phyloP scores from a whole-genome alignment of 2,329 filamentous ascomycete species.

The Colletotrichum magnum region DNA sequence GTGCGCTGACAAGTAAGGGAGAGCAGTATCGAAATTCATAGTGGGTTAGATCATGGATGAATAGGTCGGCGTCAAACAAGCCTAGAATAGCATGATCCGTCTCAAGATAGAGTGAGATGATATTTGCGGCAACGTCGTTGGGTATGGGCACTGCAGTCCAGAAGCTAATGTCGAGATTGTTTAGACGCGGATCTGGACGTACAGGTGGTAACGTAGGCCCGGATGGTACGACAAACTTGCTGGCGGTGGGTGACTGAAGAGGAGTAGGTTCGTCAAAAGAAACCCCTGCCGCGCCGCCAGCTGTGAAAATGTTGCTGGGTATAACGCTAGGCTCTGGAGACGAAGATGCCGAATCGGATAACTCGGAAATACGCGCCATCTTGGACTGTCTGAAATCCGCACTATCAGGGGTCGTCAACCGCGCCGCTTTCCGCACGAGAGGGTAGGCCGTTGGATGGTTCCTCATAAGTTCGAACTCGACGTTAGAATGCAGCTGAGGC shows the following conservation, averaged over 20 bases:
- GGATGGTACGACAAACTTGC: slow-evolving; percentile 36
- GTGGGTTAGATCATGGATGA: slow-evolving; percentile 50
- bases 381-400: slow-evolving; percentile 25
- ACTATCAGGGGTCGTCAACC: not conserved
- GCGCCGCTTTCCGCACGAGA: slow-evolving; percentile 6
- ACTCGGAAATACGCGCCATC: slow-evolving; percentile 13
- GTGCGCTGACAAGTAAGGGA: slow-evolving; percentile 51
- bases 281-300: not conserved
- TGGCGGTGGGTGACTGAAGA: slow-evolving; percentile 37
- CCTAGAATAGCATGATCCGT: slow-evolving; percentile 57
- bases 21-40: slow-evolving; percentile 49
- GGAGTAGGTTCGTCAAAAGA: not conserved
- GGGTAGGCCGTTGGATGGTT: slow-evolving; percentile 32
- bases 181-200: slow-evolving; percentile 46
- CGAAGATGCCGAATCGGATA: slow-evolving; percentile 7
- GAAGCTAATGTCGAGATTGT: slow-evolving; percentile 47
- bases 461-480: slow-evolving; percentile 36
- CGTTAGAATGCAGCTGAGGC: slow-evolving; percentile 30
- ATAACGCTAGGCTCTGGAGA: slow-evolving; percentile 4
- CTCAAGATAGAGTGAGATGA: slow-evolving; percentile 53
- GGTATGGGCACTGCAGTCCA: slow-evolving; percentile 53
- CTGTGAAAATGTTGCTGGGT: not conserved
- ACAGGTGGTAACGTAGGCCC: slow-evolving; percentile 41
- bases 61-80: slow-evolving; percentile 51
- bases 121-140: slow-evolving; percentile 48